Evolutionary conservation across 2,329 filamentous ascomycete genomes (phyloP).

Genomic region (Aureobasidium musti): DNA sequence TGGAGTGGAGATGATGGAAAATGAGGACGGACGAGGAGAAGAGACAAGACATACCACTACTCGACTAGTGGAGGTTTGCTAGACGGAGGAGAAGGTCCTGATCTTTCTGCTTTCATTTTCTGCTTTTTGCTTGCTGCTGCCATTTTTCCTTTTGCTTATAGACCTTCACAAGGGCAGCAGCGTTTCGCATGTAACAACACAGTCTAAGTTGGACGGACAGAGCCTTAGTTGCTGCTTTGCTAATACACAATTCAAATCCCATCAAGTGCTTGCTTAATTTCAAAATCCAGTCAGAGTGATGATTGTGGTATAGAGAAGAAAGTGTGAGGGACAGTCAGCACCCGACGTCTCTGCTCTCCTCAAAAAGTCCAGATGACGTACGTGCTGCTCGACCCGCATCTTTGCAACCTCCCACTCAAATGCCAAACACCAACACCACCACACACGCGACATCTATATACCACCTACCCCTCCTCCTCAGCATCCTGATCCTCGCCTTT

Average conservation of each 20-base stretch:
- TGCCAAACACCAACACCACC: slow-evolving; percentile 38
- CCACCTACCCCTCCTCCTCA: slow-evolving; percentile 46
- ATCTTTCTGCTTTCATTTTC: not conserved
- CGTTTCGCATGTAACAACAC: not conserved
- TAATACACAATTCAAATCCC: not conserved
- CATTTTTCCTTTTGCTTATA: not conserved
- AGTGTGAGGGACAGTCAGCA: not conserved
- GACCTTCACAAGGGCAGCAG: not conserved
- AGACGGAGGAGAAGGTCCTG: not conserved
- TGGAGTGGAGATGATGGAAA: not conserved
- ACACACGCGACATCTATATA: slow-evolving; percentile 38
- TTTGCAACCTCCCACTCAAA: not conserved
- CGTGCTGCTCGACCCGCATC: not conserved
- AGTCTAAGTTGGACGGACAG: not conserved
- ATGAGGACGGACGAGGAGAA: not conserved
- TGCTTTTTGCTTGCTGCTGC: not conserved
- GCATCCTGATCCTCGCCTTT: slow-evolving; percentile 54
- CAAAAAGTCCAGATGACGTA: not conserved
- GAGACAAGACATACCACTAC: not conserved
- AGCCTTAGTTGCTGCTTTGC: not conserved
- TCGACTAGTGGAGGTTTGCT: not conserved
- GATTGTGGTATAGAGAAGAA: too few species aligned
- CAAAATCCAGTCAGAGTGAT: too few species aligned
- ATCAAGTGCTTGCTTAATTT: too few species aligned
- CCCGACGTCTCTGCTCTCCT: not conserved